phyloP scores from a whole-genome alignment of 2,329 filamentous ascomycete species.

The Arthrocladium fulminans region DNA sequence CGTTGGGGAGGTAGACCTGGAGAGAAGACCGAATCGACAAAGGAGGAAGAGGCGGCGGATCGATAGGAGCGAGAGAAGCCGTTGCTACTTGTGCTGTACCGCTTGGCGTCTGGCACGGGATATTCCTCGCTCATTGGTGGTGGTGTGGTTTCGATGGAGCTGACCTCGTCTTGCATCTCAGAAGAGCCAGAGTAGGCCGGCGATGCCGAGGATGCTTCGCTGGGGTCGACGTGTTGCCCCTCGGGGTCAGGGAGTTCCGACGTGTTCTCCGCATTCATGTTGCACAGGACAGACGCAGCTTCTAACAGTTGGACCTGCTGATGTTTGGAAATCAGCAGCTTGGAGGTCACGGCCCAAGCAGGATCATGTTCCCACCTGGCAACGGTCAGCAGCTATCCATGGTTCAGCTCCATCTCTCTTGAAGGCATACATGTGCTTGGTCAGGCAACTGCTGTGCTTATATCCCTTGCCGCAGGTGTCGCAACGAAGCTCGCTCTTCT shows the following conservation, averaged over 20 bases:
- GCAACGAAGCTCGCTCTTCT: constrained; percentile 85
- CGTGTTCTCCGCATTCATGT: constrained; percentile 66
- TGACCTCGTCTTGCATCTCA: constrained; percentile 63
- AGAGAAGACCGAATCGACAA: constrained; percentile 44
- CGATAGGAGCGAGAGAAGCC: constrained; percentile 70
- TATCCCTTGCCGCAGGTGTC: constrained; percentile 99
- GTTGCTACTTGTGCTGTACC: constrained; percentile 44
- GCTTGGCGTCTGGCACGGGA: constrained; percentile 48
- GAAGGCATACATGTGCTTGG: constrained; percentile 94
- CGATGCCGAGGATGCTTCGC: constrained; percentile 73
- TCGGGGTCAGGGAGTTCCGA: constrained; percentile 59
- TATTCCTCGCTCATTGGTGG: constrained; percentile 66
- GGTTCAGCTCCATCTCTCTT: constrained; percentile 14
- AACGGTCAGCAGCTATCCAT: constrained; percentile 25
- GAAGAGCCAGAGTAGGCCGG: constrained; percentile 74
- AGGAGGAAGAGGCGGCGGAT: constrained; percentile 52
- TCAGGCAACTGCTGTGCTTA: constrained; percentile 99
- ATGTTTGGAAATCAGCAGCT: constrained; percentile 97
- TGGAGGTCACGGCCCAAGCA: constrained; percentile 94
- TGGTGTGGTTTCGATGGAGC: constrained; percentile 87
- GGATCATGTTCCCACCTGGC: constrained; percentile 97
- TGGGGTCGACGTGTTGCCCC: constrained; percentile 55
- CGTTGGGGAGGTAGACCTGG: constrained; percentile 51
- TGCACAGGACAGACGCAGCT: constrained; percentile 88
- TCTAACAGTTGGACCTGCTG: constrained; percentile 97